These are phyloP conservation scores for Daldinia sp. DNA, from an alignment of 2,329 filamentous ascomycete species.

Conservation along the genomic window DNA sequence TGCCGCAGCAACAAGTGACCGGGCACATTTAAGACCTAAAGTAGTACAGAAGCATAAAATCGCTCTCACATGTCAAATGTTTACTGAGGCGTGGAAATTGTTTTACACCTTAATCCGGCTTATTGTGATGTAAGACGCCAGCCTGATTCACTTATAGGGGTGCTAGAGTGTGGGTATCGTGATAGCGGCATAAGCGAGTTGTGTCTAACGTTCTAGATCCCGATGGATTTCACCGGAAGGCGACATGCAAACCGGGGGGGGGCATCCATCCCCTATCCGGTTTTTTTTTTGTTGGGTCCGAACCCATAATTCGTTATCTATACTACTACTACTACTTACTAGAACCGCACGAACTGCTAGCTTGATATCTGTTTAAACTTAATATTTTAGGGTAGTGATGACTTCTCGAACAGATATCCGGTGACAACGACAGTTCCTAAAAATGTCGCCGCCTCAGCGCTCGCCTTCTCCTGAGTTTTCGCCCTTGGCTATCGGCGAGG, in stretches of 20 bases:
- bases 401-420: not conserved
- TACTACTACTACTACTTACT: not conserved
- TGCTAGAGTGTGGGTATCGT: constrained; percentile 9
- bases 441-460: constrained; percentile 35
- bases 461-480: constrained; percentile 64
- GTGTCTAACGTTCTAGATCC: constrained; percentile 32
- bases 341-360: not conserved
- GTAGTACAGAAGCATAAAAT: not conserved
- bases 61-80: not conserved
- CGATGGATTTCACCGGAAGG: constrained; percentile 24
- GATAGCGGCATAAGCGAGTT: constrained; percentile 31
- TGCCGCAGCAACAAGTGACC: not conserved
- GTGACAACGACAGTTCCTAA: constrained; percentile 8
- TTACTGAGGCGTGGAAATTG: not conserved
- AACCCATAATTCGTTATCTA: constrained; percentile 24
- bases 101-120: constrained; percentile 6
- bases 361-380: constrained; percentile 1
- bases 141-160: constrained; percentile 29
- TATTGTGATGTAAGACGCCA: constrained; percentile 8
- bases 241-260: constrained; percentile 18
- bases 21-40: not conserved
- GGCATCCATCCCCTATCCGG: constrained; percentile 1
- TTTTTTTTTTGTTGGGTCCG: constrained; percentile 9
- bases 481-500: constrained; percentile 64
- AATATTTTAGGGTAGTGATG: not conserved